Evolutionary conservation across 2,329 filamentous ascomycete species (phyloP).

Genomic region (Fusarium nelsonii): DNA sequence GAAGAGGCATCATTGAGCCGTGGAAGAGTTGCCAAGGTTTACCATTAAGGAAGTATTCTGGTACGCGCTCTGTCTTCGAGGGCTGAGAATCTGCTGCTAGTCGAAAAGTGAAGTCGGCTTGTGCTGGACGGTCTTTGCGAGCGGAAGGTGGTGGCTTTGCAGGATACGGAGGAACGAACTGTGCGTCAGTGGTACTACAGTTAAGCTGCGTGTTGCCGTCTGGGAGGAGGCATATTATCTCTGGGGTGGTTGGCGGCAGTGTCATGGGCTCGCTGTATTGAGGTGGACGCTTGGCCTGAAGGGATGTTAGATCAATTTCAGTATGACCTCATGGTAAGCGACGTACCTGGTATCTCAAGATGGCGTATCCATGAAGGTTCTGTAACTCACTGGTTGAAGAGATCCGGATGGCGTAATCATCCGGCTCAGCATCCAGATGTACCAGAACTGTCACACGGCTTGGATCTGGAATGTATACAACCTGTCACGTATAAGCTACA

Average conservation of each 20-base stretch:
- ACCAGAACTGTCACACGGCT: conserved; percentile 7
- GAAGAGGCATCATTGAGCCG: conserved; percentile 13
- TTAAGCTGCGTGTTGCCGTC: background rate
- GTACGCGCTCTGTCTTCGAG: conserved; percentile 1
- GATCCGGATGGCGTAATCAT: background rate
- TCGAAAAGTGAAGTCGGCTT: conserved; percentile 1
- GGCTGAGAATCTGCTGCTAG: conserved; percentile 1
- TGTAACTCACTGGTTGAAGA: background rate
- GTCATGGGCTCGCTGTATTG: conserved; percentile 9
- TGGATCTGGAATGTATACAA: conserved; percentile 6
- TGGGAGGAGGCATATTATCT: background rate
- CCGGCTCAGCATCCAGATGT: conserved; percentile 1
- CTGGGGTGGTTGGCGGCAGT: background rate
- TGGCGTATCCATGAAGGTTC: background rate
- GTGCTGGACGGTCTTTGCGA: background rate
- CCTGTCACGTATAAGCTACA: background rate
- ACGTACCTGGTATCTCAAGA: background rate
- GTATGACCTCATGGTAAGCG: fast-evolving
- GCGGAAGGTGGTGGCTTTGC: background rate
- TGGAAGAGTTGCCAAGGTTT: conserved; percentile 21
- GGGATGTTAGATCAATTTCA: background rate
- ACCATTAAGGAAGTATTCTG: conserved; percentile 12
- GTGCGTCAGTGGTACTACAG: background rate
- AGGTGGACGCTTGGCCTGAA: background rate
- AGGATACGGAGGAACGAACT: background rate